These are phyloP conservation scores for Eremochloa ophiuroides DNA, from an alignment of 176 grass and related monocot species.

Conservation along the genomic window DNA sequence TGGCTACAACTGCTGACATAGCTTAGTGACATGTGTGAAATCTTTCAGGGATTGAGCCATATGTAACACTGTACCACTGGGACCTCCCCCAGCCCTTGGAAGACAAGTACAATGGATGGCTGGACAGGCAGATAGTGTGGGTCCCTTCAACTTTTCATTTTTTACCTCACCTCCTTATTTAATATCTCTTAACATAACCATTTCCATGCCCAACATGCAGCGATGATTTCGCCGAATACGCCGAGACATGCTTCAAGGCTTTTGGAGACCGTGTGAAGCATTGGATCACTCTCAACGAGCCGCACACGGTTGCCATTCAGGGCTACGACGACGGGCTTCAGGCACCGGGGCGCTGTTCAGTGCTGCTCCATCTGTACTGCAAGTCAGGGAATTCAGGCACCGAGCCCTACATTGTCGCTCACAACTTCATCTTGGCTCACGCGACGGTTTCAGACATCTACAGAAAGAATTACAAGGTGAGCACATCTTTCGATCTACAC, in stretches of 20 bases:
- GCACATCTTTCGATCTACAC: not conserved
- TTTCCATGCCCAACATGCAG: conserved; percentile 31
- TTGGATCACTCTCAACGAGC: conserved; percentile 95
- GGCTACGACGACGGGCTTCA: conserved; percentile 89
- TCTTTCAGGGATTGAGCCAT: conserved; percentile 69
- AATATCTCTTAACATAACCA: not conserved
- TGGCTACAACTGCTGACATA: not conserved
- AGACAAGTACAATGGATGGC: conserved; percentile 77
- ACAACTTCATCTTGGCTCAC: conserved; percentile 74
- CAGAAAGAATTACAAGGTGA: conserved; percentile 65
- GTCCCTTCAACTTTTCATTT: not conserved
- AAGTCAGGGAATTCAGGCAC: conserved; percentile 62
- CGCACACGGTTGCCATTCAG: conserved; percentile 85
- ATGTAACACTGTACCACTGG: conserved; percentile 92
- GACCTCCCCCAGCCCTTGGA: conserved; percentile 85
- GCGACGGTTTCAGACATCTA: conserved; percentile 53
- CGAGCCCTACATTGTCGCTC: conserved; percentile 85
- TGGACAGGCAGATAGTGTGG: conserved; percentile 79
- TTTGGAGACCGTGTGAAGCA: conserved; percentile 91
- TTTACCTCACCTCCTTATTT: not conserved
- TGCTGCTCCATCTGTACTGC: conserved; percentile 77
- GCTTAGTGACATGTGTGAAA: not conserved
- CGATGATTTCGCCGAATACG: conserved; percentile 59
- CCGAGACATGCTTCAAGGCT: conserved; percentile 71
- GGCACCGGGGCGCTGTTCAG: conserved; percentile 78